Evolutionary conservation across 2,329 filamentous ascomycete species (phyloP), one percentile per base, ranked within the genome.

Genomic region (Diplodia mutila): DNA sequence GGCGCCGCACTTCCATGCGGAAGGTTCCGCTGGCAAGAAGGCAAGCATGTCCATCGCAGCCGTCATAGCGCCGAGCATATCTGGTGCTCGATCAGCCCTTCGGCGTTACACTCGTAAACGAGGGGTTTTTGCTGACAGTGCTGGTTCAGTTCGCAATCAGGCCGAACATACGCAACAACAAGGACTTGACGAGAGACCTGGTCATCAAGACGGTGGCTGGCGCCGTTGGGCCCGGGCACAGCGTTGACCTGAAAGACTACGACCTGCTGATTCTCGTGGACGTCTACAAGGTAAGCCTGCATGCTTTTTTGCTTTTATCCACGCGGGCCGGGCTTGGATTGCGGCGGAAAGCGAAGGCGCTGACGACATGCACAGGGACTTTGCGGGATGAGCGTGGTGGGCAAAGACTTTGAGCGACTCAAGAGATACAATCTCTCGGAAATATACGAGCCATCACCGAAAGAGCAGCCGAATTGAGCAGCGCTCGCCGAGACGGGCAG

Each of bases 251-350:
- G n/a, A 86, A 84, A 57, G 85, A 84, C n/a, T 91, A 91, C 39
- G 91, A 94, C 79, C 87, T 92, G 75, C 87, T 94, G 37, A 90
- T 95, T 72, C 80, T 94, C 69, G 87, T 95, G 67, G 91, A 95
- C 73, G 85, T 95, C 67, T 94, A 91, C 77, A 89, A 93, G 86
- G 91, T 92, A 84, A 72, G 84, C 75, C 5, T 27, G 34, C 34
- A 9, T 64, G 61, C 29, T 46, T 68, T 71, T 61, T 69, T 49
- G 39, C 39, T n/a, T n/a, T n/a, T n/a, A 14, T 46, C 11, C 9
- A 29, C 7, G 32, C 7, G 51, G 7, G 16, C 64, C 3, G 5
- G 27, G 46, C 46, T 51, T 57, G 54, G 48, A n/a, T n/a, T 21
- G 42, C n/a, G 46, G 29, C 3, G 59, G 21, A 23, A 64, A 29